Evolutionary conservation across 2,329 filamentous ascomycete species (phyloP), one percentile per base, ranked within the genome.

Genomic region (Colletotrichum horii): DNA sequence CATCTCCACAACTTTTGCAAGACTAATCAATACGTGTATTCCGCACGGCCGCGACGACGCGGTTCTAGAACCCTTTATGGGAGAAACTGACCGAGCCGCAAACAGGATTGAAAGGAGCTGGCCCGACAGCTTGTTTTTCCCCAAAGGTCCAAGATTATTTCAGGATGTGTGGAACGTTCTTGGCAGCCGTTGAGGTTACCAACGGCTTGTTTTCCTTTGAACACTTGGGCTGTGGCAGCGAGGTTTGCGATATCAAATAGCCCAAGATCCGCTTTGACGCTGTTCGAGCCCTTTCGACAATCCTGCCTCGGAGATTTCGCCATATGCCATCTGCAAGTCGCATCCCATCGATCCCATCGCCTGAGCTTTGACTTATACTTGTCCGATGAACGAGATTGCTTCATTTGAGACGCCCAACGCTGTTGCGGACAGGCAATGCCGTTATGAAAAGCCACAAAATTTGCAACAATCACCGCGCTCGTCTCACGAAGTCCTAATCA

Each of bases 181-280:
- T 48, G 43, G 43, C 43, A 48, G 43, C 43, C n/a, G 43, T 48
- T 48, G 43, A 48, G n/a, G n/a, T 22, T 48, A 3, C 43, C n/a
- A 14, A 22, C 43, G 43, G 43, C 3, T 43, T 12, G 38, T n/a
- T 48, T 22, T 8, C 16, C 43, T 48, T 14, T 14, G 43, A 16
- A 38, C 0, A 38, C 0, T 38, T 0, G 19, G 0, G 36, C 36
- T 38, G 38, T 0, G 38, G 9, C 9, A 43, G 36, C 36, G 2
- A 6, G 8, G 16, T 43, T 4, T 34, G 12, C 32, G 32, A 6
- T 16, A 43, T 43, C 38, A 4, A 43, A 43, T 43, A 1, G 0
- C 38, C 9, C 38, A 43, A 48, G 43, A 22, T 48, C 43, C 43
- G 43, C 43, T 48, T 48, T 48, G 43, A 48, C 14, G 43, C 6